A percentile compares a stretch with the other conserved stretches of the same genome.
Evolutionary conservation across 768 basidiomycete species (phyloP).

Genomic region (Lactarius deliciosus): DNA sequence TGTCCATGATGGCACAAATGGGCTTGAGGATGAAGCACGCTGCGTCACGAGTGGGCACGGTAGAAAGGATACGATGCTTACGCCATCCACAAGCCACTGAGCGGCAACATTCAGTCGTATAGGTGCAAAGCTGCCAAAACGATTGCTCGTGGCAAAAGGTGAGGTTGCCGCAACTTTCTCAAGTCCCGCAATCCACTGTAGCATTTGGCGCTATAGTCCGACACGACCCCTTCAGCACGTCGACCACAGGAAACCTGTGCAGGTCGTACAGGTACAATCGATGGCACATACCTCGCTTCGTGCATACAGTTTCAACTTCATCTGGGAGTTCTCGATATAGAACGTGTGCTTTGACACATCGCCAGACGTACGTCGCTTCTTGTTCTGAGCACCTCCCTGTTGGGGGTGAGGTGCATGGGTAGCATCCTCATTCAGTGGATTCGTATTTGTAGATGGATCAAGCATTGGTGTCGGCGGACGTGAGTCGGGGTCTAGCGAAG

Average conservation of each 20-base stretch:
- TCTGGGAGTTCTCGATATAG: slow-evolving; percentile 89
- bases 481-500: slow-evolving; percentile 30
- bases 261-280: background rate
- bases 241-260: background rate
- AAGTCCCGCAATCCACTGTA: slow-evolving; percentile 93
- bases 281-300: slow-evolving; percentile 67
- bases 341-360: slow-evolving; percentile 93
- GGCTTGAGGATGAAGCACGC: too few relatives aligned
- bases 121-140: slow-evolving; percentile 95
- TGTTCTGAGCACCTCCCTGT: slow-evolving; percentile 39
- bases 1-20: too few relatives aligned
- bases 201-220: slow-evolving; percentile 76
- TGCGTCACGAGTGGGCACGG: too few relatives aligned
- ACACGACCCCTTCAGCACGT: background rate
- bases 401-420: slow-evolving; percentile 33
- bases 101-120: slow-evolving; percentile 90
- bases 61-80: slow-evolving; percentile 41
- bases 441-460: slow-evolving; percentile 76
- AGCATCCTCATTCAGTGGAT: slow-evolving; percentile 45
- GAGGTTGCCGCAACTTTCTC: slow-evolving; percentile 75
- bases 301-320: slow-evolving; percentile 81
- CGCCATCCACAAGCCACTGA: slow-evolving; percentile 98
- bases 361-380: slow-evolving; percentile 46
- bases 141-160: slow-evolving; percentile 75
- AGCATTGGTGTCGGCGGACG: slow-evolving; percentile 57